Evolutionary conservation across 2,329 filamentous ascomycete genomes (phyloP).

Genomic region (Paraphoma sp.): DNA sequence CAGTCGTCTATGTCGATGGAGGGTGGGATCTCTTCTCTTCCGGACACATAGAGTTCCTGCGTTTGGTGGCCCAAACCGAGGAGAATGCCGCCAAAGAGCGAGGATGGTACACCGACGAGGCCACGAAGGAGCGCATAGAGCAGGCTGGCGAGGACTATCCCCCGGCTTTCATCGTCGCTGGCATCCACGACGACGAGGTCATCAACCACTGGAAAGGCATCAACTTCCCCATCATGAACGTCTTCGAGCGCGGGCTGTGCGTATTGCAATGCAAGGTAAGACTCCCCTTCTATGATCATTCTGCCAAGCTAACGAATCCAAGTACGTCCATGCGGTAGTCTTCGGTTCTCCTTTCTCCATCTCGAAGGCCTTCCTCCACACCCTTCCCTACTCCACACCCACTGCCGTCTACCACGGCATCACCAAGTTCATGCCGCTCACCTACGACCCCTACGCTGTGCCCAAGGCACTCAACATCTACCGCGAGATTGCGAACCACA

Average conservation of each 20-base stretch:
- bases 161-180: conserved; percentile 87
- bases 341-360: conserved; percentile 91
- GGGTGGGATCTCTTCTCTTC: conserved; percentile 97
- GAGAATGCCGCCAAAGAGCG: conserved; percentile 69
- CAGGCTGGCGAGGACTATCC: conserved; percentile 75
- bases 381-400: conserved; percentile 73
- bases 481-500: conserved; percentile 75
- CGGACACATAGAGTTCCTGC: conserved; percentile 94
- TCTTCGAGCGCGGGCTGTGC: conserved; percentile 93
- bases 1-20: conserved; percentile 92
- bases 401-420: conserved; percentile 94
- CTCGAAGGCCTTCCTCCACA: conserved; percentile 75
- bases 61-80: conserved; percentile 76
- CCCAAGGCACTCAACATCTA: conserved; percentile 87
- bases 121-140: conserved; percentile 66
- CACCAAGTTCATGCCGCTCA: conserved; percentile 82
- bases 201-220: conserved; percentile 97
- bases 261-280: conserved; percentile 90
- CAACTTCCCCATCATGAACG: conserved; percentile 99
- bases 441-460: conserved; percentile 69
- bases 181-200: conserved; percentile 91
- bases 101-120: conserved; percentile 77
- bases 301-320: conserved; percentile 6
- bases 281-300: conserved; percentile 2
- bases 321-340: conserved; percentile 87